A percentile compares a stretch with the other conserved stretches of the same genome.
Evolutionary conservation across 2,329 filamentous ascomycete genomes (phyloP).

Genomic region (Alternaria panax): DNA sequence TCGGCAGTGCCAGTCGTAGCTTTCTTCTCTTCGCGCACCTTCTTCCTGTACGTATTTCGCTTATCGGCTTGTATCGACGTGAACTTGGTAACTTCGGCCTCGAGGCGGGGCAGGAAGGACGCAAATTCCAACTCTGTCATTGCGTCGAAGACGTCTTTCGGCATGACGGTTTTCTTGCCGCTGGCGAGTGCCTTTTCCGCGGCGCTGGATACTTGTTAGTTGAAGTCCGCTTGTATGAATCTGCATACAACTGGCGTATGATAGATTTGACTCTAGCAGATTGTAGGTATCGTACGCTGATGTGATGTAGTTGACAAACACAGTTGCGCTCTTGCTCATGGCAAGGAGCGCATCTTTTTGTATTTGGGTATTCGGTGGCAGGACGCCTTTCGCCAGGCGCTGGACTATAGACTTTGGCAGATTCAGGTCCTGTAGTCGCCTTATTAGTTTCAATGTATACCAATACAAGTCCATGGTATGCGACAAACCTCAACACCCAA

Average conservation of each 20-base stretch:
- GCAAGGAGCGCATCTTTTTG: slow-evolving; percentile 82
- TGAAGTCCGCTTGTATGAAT: not conserved
- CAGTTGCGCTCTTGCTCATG: slow-evolving; percentile 80
- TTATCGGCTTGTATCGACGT: slow-evolving; percentile 77
- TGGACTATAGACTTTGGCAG: slow-evolving; percentile 84
- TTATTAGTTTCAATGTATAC: not conserved
- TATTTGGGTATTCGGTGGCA: slow-evolving; percentile 82
- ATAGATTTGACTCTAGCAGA: not conserved
- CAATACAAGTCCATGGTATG: not conserved
- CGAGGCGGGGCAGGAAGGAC: slow-evolving; percentile 73
- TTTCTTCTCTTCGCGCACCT: slow-evolving; percentile 70
- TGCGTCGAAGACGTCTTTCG: slow-evolving; percentile 77
- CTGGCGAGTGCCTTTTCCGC: slow-evolving; percentile 72
- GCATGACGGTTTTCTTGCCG: slow-evolving; percentile 81
- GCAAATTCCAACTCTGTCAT: slow-evolving; percentile 79
- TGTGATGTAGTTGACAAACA: slow-evolving; percentile 83
- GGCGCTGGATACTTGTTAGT: slow-evolving; percentile 61
- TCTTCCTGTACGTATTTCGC: slow-evolving; percentile 74
- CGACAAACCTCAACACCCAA: slow-evolving; percentile 54
- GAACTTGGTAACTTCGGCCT: slow-evolving; percentile 80
- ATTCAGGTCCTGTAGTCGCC: slow-evolving; percentile 64
- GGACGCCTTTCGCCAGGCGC: slow-evolving; percentile 77
- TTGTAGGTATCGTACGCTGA: slow-evolving; percentile 64
- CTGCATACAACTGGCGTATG: not conserved
- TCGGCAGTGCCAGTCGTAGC: slow-evolving; percentile 12